Evolutionary conservation across 2,329 filamentous ascomycete species (phyloP), one percentile per base, ranked within the genome.

Genomic region (Diaporthe sp.): DNA sequence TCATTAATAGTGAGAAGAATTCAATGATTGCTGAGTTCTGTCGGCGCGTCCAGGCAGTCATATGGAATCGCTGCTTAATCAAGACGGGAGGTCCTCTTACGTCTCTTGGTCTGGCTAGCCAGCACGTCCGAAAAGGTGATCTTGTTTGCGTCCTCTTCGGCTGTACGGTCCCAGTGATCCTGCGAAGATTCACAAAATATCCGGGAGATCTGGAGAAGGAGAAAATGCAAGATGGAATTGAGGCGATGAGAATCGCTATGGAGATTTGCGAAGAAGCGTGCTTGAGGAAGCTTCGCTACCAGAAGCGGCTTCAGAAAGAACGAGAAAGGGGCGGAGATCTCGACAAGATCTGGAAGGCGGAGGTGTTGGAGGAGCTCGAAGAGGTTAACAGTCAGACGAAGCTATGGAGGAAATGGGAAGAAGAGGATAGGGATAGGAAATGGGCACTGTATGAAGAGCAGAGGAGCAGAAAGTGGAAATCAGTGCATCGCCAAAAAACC

Each of bases 1-100:
- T 81, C 22, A 81, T 81, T 47, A 72, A 78, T 40, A 79, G 76
- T 50, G 80, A 82, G 66, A 70, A 73, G 1, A 80, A 80, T 72
- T 80, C 77, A 2, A 80, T 81, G 52, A 75, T 80, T 15, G 76
- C 80, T 3, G 76, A 80, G 74, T 80, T 81, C 61, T 79, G 77
- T 57, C 76, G 78, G 1, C 73, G 80, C 4, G 77, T 79, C 0
- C 78, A 81, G n/a, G 79, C 77, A 2, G 79, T 80, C 6, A 80
- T 81, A 9, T 80, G 79, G 79, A 79, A 78, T 42, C 78, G 79
- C 0, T 38, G 71, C 8, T 75, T 80, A 52, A 72, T 81, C 66
- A 78, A 76, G 54, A 80, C 79, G 1, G 61, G 73, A 4, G 30
- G 40, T 1, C 67, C 72, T 12, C 52, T 38, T 10, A 60, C 25